phyloP scores from a whole-genome alignment of 352 stramenopile genomes.

The Globisporangium spiculum region DNA sequence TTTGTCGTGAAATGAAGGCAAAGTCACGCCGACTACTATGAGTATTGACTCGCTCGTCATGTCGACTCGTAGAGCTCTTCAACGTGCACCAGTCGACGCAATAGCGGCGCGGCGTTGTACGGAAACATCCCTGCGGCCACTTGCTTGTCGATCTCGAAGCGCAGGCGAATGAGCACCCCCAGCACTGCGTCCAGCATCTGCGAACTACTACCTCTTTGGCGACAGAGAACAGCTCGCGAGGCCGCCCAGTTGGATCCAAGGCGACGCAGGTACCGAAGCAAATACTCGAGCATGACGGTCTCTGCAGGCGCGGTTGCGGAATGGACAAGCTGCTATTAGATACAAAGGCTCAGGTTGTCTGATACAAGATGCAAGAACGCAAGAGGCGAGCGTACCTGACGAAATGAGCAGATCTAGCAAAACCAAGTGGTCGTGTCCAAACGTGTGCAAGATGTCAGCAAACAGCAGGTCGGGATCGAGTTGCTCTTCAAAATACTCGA shows the following conservation, averaged over 20 bases:
- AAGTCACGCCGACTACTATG: not conserved
- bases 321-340: not conserved
- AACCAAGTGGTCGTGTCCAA: slow-evolving; percentile 61
- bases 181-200: slow-evolving; percentile 37
- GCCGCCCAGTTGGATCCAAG: slow-evolving; percentile 28
- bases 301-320: slow-evolving; percentile 27
- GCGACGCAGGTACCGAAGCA: slow-evolving; percentile 50
- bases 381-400: slow-evolving; percentile 37
- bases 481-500: slow-evolving; percentile 23
- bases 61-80: slow-evolving; percentile 51
- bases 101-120: slow-evolving; percentile 42
- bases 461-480: slow-evolving; percentile 62
- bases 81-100: slow-evolving; percentile 44
- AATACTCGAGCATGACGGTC: slow-evolving; percentile 64
- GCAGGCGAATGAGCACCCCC: slow-evolving; percentile 54
- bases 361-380: not conserved
- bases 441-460: slow-evolving; percentile 36
- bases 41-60: not conserved
- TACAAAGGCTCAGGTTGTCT: not conserved
- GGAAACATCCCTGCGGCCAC: slow-evolving; percentile 43
- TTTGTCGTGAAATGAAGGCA: not conserved
- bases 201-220: not conserved
- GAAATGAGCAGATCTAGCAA: slow-evolving; percentile 69
- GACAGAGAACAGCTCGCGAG: slow-evolving; percentile 25
- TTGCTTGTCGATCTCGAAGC: slow-evolving; percentile 59